phyloP scores from a whole-genome alignment of 176 grass and related monocot species.

The Luzula sylvatica region DNA sequence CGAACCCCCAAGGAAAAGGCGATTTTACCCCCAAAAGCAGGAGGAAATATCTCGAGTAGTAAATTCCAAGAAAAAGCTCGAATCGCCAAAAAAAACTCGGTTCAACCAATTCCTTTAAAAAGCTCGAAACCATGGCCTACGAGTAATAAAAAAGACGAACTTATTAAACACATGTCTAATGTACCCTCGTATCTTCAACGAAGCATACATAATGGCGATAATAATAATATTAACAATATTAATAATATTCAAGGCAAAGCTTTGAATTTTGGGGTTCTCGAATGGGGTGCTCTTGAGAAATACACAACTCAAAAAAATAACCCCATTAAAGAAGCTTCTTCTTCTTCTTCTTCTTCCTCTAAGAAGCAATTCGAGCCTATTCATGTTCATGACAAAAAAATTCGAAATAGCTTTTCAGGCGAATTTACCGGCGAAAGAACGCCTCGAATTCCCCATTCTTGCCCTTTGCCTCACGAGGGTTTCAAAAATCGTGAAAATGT shows the following conservation, averaged over 20 bases:
- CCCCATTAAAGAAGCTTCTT: slow-evolving; percentile 29
- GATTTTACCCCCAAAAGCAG: neutral
- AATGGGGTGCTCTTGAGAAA: slow-evolving; percentile 73
- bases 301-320: slow-evolving; percentile 56
- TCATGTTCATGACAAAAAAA: slow-evolving; percentile 13
- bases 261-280: slow-evolving; percentile 79
- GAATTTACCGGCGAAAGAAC: slow-evolving; percentile 27
- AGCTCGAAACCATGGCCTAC: slow-evolving; percentile 83
- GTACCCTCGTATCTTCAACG: slow-evolving; percentile 78
- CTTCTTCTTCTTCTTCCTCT: slow-evolving; percentile 20
- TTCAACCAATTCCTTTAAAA: slow-evolving; percentile 24
- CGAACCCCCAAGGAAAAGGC: slow-evolving; percentile 29
- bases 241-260: slow-evolving; percentile 65
- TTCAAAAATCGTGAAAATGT: no score
- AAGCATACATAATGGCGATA: slow-evolving; percentile 22
- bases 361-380: neutral
- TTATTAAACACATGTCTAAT: slow-evolving; percentile 91
- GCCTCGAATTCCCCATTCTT: slow-evolving; percentile 49
- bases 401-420: slow-evolving; percentile 23
- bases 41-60: slow-evolving; percentile 17
- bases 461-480: slow-evolving; percentile 44
- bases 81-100: slow-evolving; percentile 34
- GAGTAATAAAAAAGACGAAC: slow-evolving; percentile 70
- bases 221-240: slow-evolving; percentile 20
- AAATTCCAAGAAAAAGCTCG: slow-evolving; percentile 64